These are phyloP conservation scores for Fusarium ramigenum DNA, from an alignment of 2,329 filamentous ascomycete genomes.

Conservation along the genomic window DNA sequence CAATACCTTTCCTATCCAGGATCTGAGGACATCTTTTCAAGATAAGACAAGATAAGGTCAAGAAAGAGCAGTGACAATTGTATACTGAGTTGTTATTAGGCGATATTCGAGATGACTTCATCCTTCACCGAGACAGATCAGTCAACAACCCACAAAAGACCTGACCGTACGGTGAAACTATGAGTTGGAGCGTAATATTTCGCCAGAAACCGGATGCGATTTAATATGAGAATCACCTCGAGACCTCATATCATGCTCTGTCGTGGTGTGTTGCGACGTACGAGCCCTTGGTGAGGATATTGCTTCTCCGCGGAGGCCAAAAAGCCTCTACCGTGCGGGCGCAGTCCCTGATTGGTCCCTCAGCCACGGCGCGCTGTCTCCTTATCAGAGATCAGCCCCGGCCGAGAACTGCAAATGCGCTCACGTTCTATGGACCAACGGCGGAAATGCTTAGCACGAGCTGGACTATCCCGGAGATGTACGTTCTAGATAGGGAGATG, in stretches of 20 bases:
- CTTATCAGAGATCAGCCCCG: constrained; percentile 39
- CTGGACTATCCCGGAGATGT: constrained; percentile 35
- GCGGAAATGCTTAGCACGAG: constrained; percentile 34
- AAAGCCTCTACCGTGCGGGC: neutral
- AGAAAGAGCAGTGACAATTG: neutral
- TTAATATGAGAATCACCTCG: constrained; percentile 14
- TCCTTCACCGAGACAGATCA: constrained; percentile 14
- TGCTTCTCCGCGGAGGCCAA: constrained; percentile 37
- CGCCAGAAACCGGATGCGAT: constrained; percentile 7
- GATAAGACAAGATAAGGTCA: neutral
- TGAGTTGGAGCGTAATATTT: neutral
- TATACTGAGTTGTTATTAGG: neutral
- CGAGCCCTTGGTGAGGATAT: constrained; percentile 18
- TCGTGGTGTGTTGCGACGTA: constrained; percentile 35
- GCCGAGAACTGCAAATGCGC: constrained; percentile 15
- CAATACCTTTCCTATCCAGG: neutral
- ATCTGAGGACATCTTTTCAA: neutral
- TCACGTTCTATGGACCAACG: constrained; percentile 4
- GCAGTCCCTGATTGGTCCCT: constrained; percentile 31
- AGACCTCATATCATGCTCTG: constrained; percentile 24
- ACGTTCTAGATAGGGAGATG: constrained; percentile 32
- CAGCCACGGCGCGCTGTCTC: constrained; percentile 1
- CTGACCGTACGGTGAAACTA: neutral
- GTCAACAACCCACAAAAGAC: constrained; percentile 15
- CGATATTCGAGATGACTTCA: constrained; percentile 6